Evolutionary conservation across 1,284 basidiomycete species (phyloP), one percentile per base, ranked within the genome.

Genomic region (Cystobasidium pallidum): DNA sequence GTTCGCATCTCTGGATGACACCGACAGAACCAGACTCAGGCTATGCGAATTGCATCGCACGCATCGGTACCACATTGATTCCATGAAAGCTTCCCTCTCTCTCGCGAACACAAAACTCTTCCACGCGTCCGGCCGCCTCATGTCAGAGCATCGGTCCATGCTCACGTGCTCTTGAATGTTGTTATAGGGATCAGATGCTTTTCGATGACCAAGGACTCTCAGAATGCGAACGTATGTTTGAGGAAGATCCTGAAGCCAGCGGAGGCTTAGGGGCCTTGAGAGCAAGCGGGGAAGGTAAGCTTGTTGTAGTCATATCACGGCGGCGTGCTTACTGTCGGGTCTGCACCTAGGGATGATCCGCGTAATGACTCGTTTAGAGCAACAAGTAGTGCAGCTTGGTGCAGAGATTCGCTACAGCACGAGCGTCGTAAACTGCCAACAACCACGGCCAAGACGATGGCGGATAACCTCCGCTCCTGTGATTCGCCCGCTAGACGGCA

Each of bases 201-300:
- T 49, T 59, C 41, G 67, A 70, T 58, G 68, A 75, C 55, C 73
- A 73, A 28, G 70, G 52, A 24, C 49, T 45, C n/a, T 32, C 13
- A 17, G 59, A 58, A 3, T 73, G 47, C 43, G 72, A 74, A 54
- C 52, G 65, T n/a, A 52, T 76, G 43, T 75, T 74, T 36, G 52
- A 58, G 67, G 26, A 51, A 11, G 72, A 75, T 30, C 55, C 62
- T 17, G 57, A 54, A 32, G 28, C 63, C 21, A 62, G 66, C 10
- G 74, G 70, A 26, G 74, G 75, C 1, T 72, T 74, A n/a, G 76
- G 76, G 19, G 75, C 70, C 0, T 68, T 75, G 30, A 24, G 76
- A 39, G 75, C 75, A 8, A 75, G 73, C 32, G 75, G 75, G 19
- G 43, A 71, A 59, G 54, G 54, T 66, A n/a, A 54, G 54, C 39